phyloP scores from a whole-genome alignment of 441 rosid species.

The Arabidopsis hybrid region DNA sequence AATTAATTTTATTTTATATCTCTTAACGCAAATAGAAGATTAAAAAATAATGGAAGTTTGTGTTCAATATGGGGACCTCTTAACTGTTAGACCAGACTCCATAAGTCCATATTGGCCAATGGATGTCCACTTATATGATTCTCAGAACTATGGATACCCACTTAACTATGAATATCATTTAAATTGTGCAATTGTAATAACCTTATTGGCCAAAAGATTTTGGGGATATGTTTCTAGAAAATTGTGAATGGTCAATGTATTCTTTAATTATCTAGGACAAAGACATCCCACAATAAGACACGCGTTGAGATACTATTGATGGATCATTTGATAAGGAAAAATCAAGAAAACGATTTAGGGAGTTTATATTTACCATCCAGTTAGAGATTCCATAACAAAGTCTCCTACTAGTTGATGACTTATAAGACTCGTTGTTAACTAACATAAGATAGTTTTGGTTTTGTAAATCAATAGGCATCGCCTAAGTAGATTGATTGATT shows the following conservation, averaged over 20 bases:
- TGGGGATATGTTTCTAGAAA: constrained; percentile 25
- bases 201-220: constrained; percentile 30
- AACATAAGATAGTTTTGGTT: constrained; percentile 2
- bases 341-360: constrained; percentile 22
- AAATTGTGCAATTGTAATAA: constrained; percentile 32
- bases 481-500: constrained; percentile 18
- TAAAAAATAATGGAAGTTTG: constrained; percentile 6
- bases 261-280: constrained; percentile 30
- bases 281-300: constrained; percentile 27
- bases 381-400: constrained; percentile 5
- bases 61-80: constrained; percentile 42
- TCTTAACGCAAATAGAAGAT: constrained; percentile 4
- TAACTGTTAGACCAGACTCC: constrained; percentile 37
- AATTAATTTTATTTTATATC: constrained; percentile 14
- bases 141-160: constrained; percentile 40
- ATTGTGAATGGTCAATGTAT: constrained; percentile 26
- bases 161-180: constrained; percentile 36
- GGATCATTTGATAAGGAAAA: constrained; percentile 16
- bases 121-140: constrained; percentile 41
- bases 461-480: constrained; percentile 1
- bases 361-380: constrained; percentile 21
- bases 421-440: constrained; percentile 22
- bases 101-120: constrained; percentile 37
- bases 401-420: constrained; percentile 12
- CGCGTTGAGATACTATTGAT: constrained; percentile 29